phyloP scores from a whole-genome alignment of 2,329 filamentous ascomycete genomes.

The Pseudonectria foliicola region DNA sequence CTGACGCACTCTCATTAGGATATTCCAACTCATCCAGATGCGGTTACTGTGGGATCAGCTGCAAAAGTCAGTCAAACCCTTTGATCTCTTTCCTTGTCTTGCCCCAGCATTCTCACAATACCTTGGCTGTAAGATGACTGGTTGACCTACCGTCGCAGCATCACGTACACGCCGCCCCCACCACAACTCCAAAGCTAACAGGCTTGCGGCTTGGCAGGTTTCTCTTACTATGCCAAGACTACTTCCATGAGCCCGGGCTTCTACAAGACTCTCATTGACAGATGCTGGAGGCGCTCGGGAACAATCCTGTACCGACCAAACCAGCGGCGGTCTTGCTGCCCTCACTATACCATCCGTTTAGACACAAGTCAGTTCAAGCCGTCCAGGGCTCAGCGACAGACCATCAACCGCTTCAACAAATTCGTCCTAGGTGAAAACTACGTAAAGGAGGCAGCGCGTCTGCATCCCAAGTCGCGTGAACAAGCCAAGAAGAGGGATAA shows the following conservation, averaged over 20 bases:
- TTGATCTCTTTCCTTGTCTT: conserved; percentile 11
- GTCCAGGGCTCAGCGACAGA: conserved; percentile 65
- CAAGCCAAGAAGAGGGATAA: conserved; percentile 56
- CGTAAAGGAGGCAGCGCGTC: conserved; percentile 53
- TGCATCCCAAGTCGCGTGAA: conserved; percentile 61
- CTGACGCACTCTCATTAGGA: conserved; percentile 26
- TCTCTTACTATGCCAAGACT: conserved; percentile 63
- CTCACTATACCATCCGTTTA: conserved; percentile 78
- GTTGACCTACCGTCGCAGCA: no score
- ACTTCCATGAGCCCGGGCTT: conserved; percentile 54
- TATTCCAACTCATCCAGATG: conserved; percentile 46
- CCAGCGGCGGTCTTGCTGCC: conserved; percentile 75
- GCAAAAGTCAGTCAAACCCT: conserved; percentile 46
- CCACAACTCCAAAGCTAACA: conserved; percentile 14
- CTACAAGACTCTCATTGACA: conserved; percentile 66
- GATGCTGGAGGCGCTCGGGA: conserved; percentile 70
- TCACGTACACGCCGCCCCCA: conserved; percentile 4
- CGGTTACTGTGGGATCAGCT: conserved; percentile 44
- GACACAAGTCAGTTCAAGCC: conserved; percentile 59
- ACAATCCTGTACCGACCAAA: conserved; percentile 71
- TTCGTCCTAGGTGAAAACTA: conserved; percentile 64
- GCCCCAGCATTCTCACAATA: neutral
- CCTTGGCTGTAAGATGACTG: no score
- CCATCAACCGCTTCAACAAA: conserved; percentile 69
- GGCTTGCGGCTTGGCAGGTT: conserved; percentile 43